Evolutionary conservation across 208 protist species (phyloP).

Genomic region (Acanthamoeba royreba): DNA sequence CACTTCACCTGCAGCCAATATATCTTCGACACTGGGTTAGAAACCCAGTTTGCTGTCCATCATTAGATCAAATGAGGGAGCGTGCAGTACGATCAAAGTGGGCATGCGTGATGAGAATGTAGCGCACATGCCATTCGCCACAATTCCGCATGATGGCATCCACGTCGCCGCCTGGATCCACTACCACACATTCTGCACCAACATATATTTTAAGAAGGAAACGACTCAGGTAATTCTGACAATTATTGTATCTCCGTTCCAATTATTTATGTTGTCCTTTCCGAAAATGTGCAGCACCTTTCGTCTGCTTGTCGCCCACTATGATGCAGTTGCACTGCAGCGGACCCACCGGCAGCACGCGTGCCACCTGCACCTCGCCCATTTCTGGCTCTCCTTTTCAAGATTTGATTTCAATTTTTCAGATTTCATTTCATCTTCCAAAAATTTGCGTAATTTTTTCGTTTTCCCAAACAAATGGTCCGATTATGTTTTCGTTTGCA

Average conservation of each 20-base stretch:
- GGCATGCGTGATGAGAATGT: neutral
- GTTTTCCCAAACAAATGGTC: too few species aligned
- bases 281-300: too few species aligned
- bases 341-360: neutral
- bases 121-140: neutral
- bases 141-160: neutral
- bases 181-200: neutral
- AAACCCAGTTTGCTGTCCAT: neutral
- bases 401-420: too few species aligned
- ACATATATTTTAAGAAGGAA: neutral
- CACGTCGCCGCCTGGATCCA: neutral
- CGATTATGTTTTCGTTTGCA: too few species aligned
- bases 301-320: neutral
- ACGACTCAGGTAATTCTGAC: neutral
- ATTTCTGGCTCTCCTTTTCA: too few species aligned
- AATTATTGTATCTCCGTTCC: neutral
- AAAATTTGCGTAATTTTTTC: too few species aligned
- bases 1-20: conserved; percentile 5
- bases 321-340: neutral
- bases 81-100: neutral
- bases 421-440: too few species aligned
- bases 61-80: neutral
- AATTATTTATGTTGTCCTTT: neutral
- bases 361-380: too few species aligned
- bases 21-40: neutral